These are phyloP conservation scores for Nematodospora valgi DNA, from an alignment of 805 yeast species.

Conservation along the genomic window DNA sequence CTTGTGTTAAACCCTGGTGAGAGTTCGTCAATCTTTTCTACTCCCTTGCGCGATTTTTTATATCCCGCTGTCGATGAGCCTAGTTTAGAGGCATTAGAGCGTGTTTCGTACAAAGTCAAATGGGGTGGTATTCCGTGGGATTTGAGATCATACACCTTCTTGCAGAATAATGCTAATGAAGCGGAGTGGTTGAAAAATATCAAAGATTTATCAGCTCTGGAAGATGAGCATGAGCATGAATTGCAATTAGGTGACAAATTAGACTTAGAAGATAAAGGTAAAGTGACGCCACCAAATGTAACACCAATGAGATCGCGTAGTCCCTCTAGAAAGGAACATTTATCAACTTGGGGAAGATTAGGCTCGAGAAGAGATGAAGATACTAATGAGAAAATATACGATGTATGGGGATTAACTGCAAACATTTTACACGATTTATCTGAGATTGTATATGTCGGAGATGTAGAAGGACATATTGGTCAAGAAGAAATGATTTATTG, in stretches of 20 bases:
- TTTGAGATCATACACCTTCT: conserved; percentile 59
- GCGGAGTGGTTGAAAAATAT: conserved; percentile 61
- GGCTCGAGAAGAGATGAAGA: conserved; percentile 36
- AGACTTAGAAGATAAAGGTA: conserved; percentile 11
- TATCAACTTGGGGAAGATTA: conserved; percentile 34
- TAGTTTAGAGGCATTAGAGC: conserved; percentile 28
- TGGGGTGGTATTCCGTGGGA: conserved; percentile 79
- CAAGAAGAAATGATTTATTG: conserved; percentile 66
- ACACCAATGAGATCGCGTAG: conserved; percentile 1
- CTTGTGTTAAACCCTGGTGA: conserved; percentile 71
- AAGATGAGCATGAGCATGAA: conserved; percentile 12
- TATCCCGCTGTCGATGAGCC: conserved; percentile 23
- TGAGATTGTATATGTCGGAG: conserved; percentile 40
- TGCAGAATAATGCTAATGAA: conserved; percentile 52
- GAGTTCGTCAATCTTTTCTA: conserved; percentile 64
- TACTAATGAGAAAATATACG: conserved; percentile 51
- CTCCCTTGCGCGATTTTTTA: conserved; percentile 62
- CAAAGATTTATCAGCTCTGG: conserved; percentile 38
- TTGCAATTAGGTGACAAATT: conserved; percentile 12
- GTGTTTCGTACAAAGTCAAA: conserved; percentile 33
- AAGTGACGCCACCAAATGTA: conserved; percentile 7
- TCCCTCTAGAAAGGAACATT: conserved; percentile 13
- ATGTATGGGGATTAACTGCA: conserved; percentile 83
- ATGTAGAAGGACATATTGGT: conserved; percentile 36
- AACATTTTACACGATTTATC: conserved; percentile 73